These are phyloP conservation scores for Anaeramoeba ignava DNA, from an alignment of 78 protist species.

Conservation along the genomic window DNA sequence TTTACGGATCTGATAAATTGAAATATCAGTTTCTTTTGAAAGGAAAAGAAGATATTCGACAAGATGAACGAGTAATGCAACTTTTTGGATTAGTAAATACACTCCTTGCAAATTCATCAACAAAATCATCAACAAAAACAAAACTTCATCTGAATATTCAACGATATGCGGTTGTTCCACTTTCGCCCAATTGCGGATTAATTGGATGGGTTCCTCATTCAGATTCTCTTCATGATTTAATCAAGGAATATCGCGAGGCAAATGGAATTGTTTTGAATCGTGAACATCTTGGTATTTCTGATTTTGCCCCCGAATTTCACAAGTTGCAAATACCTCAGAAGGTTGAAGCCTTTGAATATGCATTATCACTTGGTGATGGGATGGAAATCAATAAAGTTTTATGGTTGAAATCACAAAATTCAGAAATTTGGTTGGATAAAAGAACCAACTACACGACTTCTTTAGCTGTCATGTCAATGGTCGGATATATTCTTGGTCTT, in stretches of 20 bases:
- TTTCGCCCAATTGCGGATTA: neutral
- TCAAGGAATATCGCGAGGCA: neutral
- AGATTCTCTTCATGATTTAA: neutral
- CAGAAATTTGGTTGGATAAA: neutral
- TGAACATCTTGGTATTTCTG: neutral
- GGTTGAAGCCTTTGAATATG: neutral
- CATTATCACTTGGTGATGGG: neutral
- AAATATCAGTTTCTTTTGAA: constrained; percentile 75
- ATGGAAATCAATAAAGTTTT: neutral
- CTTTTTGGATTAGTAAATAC: neutral
- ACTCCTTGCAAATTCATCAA: neutral
- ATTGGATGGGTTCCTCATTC: neutral
- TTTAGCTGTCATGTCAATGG: neutral
- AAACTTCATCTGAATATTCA: neutral
- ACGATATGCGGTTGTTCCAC: neutral
- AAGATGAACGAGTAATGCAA: neutral
- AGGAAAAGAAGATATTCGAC: constrained; percentile 87
- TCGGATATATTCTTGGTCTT: neutral
- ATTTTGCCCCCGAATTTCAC: neutral
- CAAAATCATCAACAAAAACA: neutral
- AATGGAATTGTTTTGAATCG: neutral
- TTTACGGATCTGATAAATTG: constrained; percentile 40
- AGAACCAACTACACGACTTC: neutral
- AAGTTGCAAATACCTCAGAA: neutral
- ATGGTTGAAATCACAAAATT: neutral